Base-by-base conservation (phyloP, 257 asterid genomes). In the Solanum rostratum region DNA sequence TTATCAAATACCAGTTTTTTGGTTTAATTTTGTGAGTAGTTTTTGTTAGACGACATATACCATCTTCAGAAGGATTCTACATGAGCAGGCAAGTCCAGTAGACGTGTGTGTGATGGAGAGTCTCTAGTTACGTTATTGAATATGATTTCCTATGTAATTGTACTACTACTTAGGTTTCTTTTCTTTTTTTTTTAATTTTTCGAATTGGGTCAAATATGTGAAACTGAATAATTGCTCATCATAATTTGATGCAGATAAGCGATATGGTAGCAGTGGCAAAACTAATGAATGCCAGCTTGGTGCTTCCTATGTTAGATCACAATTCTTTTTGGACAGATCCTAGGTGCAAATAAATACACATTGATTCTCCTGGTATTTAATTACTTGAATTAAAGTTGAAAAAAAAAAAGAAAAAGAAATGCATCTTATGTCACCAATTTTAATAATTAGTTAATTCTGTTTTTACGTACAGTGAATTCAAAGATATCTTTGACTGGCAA, bases 221-320 rank as follows among this genome's bases (percentile, higher is more conserved):
- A 46, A 46, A 74, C 46, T 29, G 30, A 74, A 9, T 73, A 45
- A 73, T 45, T 20, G 19, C 33, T 45, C 19, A 73, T 41, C 10
- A 83, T 14, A 63, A 63, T 54, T 27, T 2, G 81, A 30, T 62
- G 79, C 89, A 89, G 91, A 90, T 90, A 71, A 88, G 89, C 54
- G 92, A 90, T 59, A 90, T 90, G 91, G 92, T 90, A 16, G 92
- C 90, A 37, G 81, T 88, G 20, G 87, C 92, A 80, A 90, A 88
- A 69, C 43, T 90, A 29, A 86, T 90, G 86, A 70, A 90, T 68
- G 92, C 89, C 33, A 88, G 89, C 5, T 33, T 90, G 85, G 80
- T 90, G 66, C 87, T 90, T 83, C 92, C 92, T 74, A 65, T 84
- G 53, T 88, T 88, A 78, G 92, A 90, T 86, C 92, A 90, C 87